Evolutionary conservation across 805 yeast genomes (phyloP).

Genomic region (Myxozyma monticola): DNA sequence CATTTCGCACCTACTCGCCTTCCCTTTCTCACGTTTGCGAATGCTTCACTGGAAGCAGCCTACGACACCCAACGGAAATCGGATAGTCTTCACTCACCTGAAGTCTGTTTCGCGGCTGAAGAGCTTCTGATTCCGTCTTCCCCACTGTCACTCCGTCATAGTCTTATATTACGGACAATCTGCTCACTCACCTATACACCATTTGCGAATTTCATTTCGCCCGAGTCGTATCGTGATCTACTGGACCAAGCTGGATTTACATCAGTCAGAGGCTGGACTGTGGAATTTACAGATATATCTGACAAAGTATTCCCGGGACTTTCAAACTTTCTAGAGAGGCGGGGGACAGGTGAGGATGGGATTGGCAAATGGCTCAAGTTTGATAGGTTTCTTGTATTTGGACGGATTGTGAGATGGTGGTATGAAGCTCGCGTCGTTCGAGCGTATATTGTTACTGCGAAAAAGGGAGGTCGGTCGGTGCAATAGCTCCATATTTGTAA

Average conservation of each 20-base stretch:
- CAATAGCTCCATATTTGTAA: not conserved
- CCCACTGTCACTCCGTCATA: not conserved
- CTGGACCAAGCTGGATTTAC: slow-evolving; percentile 15
- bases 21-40: slow-evolving; percentile 11
- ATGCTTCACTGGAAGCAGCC: slow-evolving; percentile 13
- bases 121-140: slow-evolving; percentile 9
- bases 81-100: not conserved
- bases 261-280: slow-evolving; percentile 10
- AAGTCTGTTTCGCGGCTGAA: slow-evolving; percentile 21
- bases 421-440: slow-evolving; percentile 5
- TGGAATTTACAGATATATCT: slow-evolving; percentile 18
- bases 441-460: slow-evolving; percentile 9
- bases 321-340: slow-evolving; percentile 5
- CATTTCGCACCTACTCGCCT: slow-evolving; percentile 21
- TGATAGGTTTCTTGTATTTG: slow-evolving; percentile 11
- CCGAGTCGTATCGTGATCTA: slow-evolving; percentile 4
- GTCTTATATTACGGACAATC: slow-evolving; percentile 3
- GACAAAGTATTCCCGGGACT: slow-evolving; percentile 24
- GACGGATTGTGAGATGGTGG: slow-evolving; percentile 24
- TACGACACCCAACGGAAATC: not conserved
- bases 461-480: not conserved
- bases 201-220: slow-evolving; percentile 12
- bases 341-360: slow-evolving; percentile 5
- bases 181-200: slow-evolving; percentile 15
- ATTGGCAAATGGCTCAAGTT: slow-evolving; percentile 13